Evolutionary conservation across 768 basidiomycete species (phyloP).

Genomic region (Dictyophora rubrovolvata): DNA sequence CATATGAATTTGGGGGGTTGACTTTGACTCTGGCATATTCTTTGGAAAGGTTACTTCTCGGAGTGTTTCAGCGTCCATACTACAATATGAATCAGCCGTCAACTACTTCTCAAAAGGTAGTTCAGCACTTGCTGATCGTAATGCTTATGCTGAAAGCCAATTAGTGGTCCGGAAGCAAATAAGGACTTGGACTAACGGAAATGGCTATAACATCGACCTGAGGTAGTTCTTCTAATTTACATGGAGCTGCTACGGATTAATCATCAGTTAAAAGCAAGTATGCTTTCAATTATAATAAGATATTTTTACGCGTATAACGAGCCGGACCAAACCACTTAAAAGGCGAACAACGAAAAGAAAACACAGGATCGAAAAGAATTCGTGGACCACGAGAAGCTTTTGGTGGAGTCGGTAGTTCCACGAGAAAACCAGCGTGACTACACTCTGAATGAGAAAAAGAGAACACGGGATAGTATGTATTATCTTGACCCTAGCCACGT

Average conservation of each 20-base stretch:
- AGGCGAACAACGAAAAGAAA: slow-evolving; percentile 43
- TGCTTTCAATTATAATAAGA: slow-evolving; percentile 16
- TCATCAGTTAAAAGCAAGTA: slow-evolving; percentile 6
- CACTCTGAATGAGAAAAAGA: background rate
- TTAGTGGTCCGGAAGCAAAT: background rate
- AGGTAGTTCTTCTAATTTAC: slow-evolving; percentile 44
- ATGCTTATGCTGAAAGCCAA: slow-evolving; percentile 32
- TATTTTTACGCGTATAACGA: slow-evolving; percentile 30
- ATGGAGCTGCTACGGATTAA: slow-evolving; percentile 31
- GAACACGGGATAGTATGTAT: background rate
- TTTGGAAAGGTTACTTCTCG: slow-evolving; percentile 21
- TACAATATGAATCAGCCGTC: background rate
- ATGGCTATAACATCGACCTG: slow-evolving; percentile 55
- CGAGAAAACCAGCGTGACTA: slow-evolving; percentile 28
- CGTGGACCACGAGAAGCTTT: slow-evolving; percentile 36
- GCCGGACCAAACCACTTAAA: slow-evolving; percentile 35
- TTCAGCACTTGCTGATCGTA: slow-evolving; percentile 33
- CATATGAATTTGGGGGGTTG: slow-evolving; percentile 32
- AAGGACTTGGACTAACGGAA: slow-evolving; percentile 29
- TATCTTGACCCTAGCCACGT: slow-evolving; percentile 26
- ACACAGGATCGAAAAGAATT: slow-evolving; percentile 44
- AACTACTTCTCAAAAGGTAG: background rate
- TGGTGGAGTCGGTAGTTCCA: slow-evolving; percentile 24
- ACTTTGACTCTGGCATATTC: slow-evolving; percentile 1
- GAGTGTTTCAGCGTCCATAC: slow-evolving; percentile 36